These are phyloP conservation scores for Myrmaecium sp. DNA, from an alignment of 2,329 filamentous ascomycete genomes.

Conservation along the genomic window DNA sequence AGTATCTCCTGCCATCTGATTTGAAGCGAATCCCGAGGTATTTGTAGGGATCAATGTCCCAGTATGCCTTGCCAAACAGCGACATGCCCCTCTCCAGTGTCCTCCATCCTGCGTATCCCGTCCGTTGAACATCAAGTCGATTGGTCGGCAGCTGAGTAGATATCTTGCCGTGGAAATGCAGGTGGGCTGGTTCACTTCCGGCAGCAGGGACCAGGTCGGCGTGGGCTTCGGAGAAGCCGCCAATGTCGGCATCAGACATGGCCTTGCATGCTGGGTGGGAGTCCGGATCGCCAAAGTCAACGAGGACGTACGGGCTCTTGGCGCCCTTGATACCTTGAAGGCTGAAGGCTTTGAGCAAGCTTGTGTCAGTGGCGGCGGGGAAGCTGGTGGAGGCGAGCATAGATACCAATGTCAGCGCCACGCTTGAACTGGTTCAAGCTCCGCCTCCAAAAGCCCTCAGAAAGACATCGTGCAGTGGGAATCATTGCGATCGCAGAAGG, in stretches of 20 bases:
- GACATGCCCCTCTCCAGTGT: slow-evolving; percentile 62
- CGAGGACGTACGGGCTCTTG: slow-evolving; percentile 45
- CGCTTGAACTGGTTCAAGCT: slow-evolving; percentile 43
- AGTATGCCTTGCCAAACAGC: slow-evolving; percentile 70
- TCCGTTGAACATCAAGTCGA: slow-evolving; percentile 55
- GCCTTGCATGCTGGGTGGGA: slow-evolving; percentile 41
- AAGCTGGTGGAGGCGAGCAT: slow-evolving; percentile 10
- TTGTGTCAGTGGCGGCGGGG: slow-evolving; percentile 14
- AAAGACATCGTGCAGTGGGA: slow-evolving; percentile 17
- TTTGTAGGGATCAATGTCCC: slow-evolving; percentile 78
- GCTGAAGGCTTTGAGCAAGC: slow-evolving; percentile 39
- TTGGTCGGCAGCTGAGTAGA: slow-evolving; percentile 68
- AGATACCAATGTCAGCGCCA: slow-evolving; percentile 35
- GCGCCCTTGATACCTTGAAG: slow-evolving; percentile 53
- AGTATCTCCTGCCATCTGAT: slow-evolving; percentile 81
- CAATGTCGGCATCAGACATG: slow-evolving; percentile 76
- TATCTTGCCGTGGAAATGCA: slow-evolving; percentile 73
- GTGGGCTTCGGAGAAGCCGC: slow-evolving; percentile 61
- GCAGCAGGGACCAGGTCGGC: slow-evolving; percentile 44
- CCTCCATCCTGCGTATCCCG: slow-evolving; percentile 80
- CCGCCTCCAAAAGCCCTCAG: slow-evolving; percentile 37
- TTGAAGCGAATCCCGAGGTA: slow-evolving; percentile 81
- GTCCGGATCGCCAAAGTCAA: slow-evolving; percentile 39
- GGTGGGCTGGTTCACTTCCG: slow-evolving; percentile 43
- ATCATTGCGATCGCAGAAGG: slow-evolving; percentile 14